Percentiles rank a stretch among this genome's conserved stretches.
phyloP scores from a whole-genome alignment of 208 protist genomes.

The Trypanosomatidae sp. region DNA sequence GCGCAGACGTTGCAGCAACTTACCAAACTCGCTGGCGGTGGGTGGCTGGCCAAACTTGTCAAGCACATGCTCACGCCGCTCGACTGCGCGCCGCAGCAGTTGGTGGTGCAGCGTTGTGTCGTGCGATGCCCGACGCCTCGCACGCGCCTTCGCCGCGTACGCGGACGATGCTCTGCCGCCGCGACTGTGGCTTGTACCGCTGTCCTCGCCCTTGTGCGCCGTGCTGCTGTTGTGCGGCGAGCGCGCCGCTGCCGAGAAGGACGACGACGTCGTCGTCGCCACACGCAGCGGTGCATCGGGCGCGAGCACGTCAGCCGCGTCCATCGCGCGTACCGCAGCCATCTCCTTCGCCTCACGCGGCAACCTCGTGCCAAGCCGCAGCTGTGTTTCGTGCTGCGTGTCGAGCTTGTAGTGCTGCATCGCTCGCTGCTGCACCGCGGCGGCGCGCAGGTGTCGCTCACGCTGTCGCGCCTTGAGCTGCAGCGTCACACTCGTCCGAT shows the following conservation, averaged over 20 bases:
- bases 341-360: conserved; percentile 16
- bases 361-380: conserved; percentile 12
- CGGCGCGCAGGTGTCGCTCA: conserved; percentile 14
- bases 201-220: too few species aligned
- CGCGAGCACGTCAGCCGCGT: conserved; percentile 17
- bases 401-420: conserved; percentile 23
- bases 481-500: conserved; percentile 34
- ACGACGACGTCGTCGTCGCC: too few species aligned
- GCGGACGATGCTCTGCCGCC: too few species aligned
- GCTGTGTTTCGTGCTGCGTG: conserved; percentile 11
- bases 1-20: conserved; percentile 38
- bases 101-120: too few species aligned
- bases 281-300: too few species aligned
- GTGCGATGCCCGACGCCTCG: neutral
- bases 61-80: conserved; percentile 50
- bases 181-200: too few species aligned
- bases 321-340: conserved; percentile 15
- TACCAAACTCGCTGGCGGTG: conserved; percentile 55
- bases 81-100: conserved; percentile 50
- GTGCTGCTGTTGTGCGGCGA: too few species aligned
- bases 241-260: too few species aligned
- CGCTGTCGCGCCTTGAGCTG: conserved; percentile 34
- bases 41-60: conserved; percentile 65
- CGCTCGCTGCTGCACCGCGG: conserved; percentile 16
- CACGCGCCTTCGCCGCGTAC: too few species aligned